Percentiles rank a stretch among this genome's conserved stretches.
Conservation (phyloP, 2,329 filamentous ascomycete genomes). For the Trematosphaeria pertusa region DNA sequence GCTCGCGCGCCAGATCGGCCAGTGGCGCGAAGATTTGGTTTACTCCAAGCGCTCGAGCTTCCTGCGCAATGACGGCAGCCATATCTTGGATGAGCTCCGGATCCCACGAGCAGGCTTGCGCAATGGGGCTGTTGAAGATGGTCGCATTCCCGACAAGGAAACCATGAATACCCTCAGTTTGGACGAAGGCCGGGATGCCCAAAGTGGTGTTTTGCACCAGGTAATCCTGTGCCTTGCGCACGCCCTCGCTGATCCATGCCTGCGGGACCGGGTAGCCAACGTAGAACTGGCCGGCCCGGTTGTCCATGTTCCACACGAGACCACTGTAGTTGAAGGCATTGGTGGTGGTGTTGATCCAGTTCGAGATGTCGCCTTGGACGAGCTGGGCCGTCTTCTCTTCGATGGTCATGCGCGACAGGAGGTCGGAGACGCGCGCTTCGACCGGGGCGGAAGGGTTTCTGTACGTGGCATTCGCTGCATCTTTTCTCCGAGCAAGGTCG, state of each 20-base stretch:
- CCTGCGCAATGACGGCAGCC: conserved; percentile 69
- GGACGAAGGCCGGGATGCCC: conserved; percentile 74
- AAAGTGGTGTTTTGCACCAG: conserved; percentile 69
- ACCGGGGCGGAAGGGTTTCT: conserved; percentile 68
- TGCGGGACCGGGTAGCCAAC: conserved; percentile 72
- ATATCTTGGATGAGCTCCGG: conserved; percentile 69
- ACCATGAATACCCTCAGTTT: conserved; percentile 77
- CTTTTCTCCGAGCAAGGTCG: conserved; percentile 35
- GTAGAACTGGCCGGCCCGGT: conserved; percentile 73
- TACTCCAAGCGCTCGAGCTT: conserved; percentile 71
- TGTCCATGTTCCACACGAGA: conserved; percentile 69
- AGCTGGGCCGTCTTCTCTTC: conserved; percentile 75
- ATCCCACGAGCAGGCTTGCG: conserved; percentile 74
- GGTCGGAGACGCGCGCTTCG: conserved; percentile 69
- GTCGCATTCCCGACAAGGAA: conserved; percentile 76
- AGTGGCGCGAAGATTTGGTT: conserved; percentile 77
- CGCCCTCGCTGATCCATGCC: conserved; percentile 67
- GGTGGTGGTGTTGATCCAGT: conserved; percentile 74
- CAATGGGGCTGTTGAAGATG: conserved; percentile 81
- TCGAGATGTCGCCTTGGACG: conserved; percentile 70
- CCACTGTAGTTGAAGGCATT: conserved; percentile 73
- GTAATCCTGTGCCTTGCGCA: conserved; percentile 73
- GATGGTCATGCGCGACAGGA: conserved; percentile 75
- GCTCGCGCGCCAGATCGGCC: conserved; percentile 73
- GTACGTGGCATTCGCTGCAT: conserved; percentile 55